Evolutionary conservation across 139 green algal genomes (phyloP), one percentile per base, ranked within the genome.

Genomic region (Chlorella vulgaris): DNA sequence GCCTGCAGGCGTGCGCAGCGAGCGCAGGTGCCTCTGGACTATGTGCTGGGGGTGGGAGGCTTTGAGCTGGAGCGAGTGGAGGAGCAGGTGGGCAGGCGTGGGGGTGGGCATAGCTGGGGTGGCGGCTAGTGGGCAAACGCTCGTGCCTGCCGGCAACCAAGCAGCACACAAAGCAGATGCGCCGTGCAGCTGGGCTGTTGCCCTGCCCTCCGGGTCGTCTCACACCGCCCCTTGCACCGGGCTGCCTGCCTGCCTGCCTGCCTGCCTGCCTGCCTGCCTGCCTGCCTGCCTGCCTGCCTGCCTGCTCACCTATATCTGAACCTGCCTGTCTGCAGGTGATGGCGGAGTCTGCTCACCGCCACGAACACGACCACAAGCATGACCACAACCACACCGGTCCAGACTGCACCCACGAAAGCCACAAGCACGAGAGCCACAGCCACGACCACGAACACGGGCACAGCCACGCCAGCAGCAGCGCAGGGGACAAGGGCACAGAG

Each of bases 31-130:
- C 63, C 86, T 0, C 61, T 97, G 31, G 94, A 97, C 63, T 98
- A 95, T 68, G 91, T 99, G 38, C 71, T 99, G n/a, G 96, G 94
- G 21, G 81, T 99, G 47, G 94, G 94, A 10, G 96, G 96, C 18
- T 99, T 97, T 85, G 94, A 99, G 79, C 87, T 98, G n/a, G 85
- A 95, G 10, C 89, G 89, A 8, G 89, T 98, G 39, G 93, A 96
- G 69, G 90, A 93, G 61, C 84, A 94, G 70, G 87, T 98, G 73
- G 40, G 70, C 4, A 4, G 15, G 53, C 15, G 35, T 43, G 33
- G n/a, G 19, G 18, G 35, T 73, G 65, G 13, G 38, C n/a, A n/a
- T n/a, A n/a, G n/a, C n/a, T n/a, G n/a, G n/a, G n/a, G n/a, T n/a
- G n/a, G n/a, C n/a, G n/a, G n/a, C n/a, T n/a, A n/a, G n/a, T n/a